phyloP scores from a whole-genome alignment of 805 yeast genomes.

The Torulaspora maleeae region DNA sequence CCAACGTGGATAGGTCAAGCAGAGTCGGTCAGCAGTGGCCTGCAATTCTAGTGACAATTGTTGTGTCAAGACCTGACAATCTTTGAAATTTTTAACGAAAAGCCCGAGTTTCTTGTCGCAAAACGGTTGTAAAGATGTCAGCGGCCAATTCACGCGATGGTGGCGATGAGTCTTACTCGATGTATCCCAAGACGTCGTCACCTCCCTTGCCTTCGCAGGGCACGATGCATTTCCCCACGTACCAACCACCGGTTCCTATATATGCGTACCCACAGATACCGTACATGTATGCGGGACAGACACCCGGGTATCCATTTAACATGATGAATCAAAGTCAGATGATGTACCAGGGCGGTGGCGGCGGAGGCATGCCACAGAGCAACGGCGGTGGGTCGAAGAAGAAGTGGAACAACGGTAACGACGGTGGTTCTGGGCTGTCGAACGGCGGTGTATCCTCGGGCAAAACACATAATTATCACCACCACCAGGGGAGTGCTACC shows the following conservation, averaged over 20 bases:
- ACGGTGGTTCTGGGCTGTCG: constrained; percentile 4
- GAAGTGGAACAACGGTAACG: constrained; percentile 21
- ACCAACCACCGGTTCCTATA: constrained; percentile 31
- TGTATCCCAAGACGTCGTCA: constrained; percentile 35
- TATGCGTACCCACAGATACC: constrained; percentile 30
- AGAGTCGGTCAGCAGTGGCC: neutral
- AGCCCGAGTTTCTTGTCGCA: neutral
- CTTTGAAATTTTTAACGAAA: neutral
- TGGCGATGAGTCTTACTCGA: constrained; percentile 33
- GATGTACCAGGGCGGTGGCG: constrained; percentile 22
- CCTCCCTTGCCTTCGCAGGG: constrained; percentile 31
- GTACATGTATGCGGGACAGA: constrained; percentile 28
- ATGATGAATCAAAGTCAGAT: constrained; percentile 32
- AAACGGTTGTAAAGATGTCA: constrained; percentile 11
- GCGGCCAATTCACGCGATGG: constrained; percentile 15
- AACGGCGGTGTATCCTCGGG: constrained; percentile 11
- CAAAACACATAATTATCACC: constrained; percentile 18
- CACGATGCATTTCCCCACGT: constrained; percentile 30
- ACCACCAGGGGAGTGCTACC: constrained; percentile 15
- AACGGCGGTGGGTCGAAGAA: constrained; percentile 21
- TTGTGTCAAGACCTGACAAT: neutral
- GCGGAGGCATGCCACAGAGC: constrained; percentile 14
- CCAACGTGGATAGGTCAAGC: neutral
- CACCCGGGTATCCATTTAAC: constrained; percentile 26
- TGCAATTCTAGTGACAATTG: neutral